These are phyloP conservation scores for Chytriomyces sp. DNA, from an alignment of 192 early-diverging fungal genomes.

Conservation along the genomic window DNA sequence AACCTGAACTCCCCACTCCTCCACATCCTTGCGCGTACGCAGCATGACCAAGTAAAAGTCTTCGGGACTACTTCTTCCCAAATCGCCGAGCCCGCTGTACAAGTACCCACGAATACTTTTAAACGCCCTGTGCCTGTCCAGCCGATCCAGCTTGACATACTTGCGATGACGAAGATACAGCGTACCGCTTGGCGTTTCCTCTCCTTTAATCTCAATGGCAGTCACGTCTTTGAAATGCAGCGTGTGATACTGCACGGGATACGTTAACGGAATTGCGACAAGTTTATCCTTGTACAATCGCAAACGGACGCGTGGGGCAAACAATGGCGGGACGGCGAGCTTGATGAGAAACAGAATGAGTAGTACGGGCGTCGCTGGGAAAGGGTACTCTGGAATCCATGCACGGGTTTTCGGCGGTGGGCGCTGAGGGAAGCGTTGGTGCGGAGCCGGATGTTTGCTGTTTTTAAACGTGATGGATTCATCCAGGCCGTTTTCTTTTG, in stretches of 20 bases:
- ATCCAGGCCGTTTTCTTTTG: constrained; percentile 4
- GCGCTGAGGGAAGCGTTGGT: constrained; percentile 6
- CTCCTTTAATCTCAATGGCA: constrained; percentile 34
- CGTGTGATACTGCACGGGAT: constrained; percentile 29
- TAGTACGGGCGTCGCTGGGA: constrained; percentile 14
- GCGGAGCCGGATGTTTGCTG: not conserved
- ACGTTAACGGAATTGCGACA: constrained; percentile 33
- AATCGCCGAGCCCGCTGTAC: constrained; percentile 29
- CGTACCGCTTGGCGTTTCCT: constrained; percentile 33
- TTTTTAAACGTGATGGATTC: constrained; percentile 2
- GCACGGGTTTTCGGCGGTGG: constrained; percentile 22
- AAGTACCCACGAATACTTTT: constrained; percentile 32
- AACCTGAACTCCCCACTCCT: constrained; percentile 33
- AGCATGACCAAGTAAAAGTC: constrained; percentile 31
- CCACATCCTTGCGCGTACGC: constrained; percentile 1
- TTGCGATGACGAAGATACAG: constrained; percentile 25
- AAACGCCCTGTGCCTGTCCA: constrained; percentile 4
- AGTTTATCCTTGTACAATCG: constrained; percentile 34
- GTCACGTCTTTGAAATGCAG: constrained; percentile 17
- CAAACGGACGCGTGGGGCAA: constrained; percentile 26
- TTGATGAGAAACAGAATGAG: constrained; percentile 18
- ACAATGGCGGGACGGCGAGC: constrained; percentile 27
- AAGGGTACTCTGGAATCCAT: constrained; percentile 32
- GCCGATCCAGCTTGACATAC: constrained; percentile 11
- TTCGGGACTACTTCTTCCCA: constrained; percentile 16